These are phyloP conservation scores for Macrophomina phaseolina DNA, from an alignment of 2,329 filamentous ascomycete genomes.

Conservation along the genomic window DNA sequence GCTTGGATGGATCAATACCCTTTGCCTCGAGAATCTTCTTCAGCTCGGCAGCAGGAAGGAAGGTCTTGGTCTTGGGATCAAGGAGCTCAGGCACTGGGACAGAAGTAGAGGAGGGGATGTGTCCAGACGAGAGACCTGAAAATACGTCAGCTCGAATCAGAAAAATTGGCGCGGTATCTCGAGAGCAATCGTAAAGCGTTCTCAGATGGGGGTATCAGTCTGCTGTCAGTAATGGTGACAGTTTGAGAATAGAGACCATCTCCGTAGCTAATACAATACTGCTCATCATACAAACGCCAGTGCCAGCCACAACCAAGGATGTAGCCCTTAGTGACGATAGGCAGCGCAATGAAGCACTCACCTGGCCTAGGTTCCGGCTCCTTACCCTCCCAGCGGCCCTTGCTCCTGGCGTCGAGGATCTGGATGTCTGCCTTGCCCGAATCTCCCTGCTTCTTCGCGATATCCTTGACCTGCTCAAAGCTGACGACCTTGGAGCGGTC, in stretches of 20 bases:
- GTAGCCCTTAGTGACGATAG: not conserved
- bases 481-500: constrained; percentile 70
- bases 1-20: constrained; percentile 77
- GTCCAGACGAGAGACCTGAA: constrained; percentile 74
- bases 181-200: not conserved
- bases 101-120: constrained; percentile 87
- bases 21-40: constrained; percentile 78
- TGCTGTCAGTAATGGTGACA: not conserved
- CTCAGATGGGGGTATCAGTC: not conserved
- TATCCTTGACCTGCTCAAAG: constrained; percentile 82
- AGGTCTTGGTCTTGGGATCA: constrained; percentile 81
- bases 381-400: constrained; percentile 79
- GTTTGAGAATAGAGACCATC: not conserved
- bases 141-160: not conserved
- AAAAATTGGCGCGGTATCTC: not conserved
- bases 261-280: not conserved
- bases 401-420: constrained; percentile 83
- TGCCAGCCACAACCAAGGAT: not conserved
- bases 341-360: constrained; percentile 42
- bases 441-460: constrained; percentile 77
- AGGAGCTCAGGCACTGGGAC: constrained; percentile 81
- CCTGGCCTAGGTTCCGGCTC: constrained; percentile 87
- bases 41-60: constrained; percentile 74
- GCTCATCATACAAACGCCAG: not conserved
- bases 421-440: constrained; percentile 84